These are phyloP conservation scores for Cryptococcus neoformans DNA, from an alignment of 1,284 basidiomycete species.

Conservation along the genomic window DNA sequence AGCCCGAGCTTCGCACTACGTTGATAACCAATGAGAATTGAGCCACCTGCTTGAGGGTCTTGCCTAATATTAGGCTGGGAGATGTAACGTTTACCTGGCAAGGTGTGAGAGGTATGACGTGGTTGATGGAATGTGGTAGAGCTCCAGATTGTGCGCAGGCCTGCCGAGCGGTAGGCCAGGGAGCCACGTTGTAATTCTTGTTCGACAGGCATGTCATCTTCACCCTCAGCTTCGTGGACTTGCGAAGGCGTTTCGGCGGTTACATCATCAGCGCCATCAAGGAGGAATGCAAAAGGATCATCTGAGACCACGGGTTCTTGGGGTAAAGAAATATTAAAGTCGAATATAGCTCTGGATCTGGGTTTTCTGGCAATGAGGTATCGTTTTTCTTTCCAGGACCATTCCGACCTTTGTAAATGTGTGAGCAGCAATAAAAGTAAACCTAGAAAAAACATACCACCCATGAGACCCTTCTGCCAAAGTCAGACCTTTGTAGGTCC, in stretches of 20 bases:
- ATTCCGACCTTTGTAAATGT: conserved; percentile 15
- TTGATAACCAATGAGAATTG: conserved; percentile 42
- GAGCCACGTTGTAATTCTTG: no score
- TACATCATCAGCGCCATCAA: neutral
- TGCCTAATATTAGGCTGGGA: conserved; percentile 1
- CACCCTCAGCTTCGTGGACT: neutral
- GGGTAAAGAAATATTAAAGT: conserved; percentile 25
- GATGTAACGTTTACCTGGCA: neutral
- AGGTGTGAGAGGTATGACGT: neutral
- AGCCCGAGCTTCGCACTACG: conserved; percentile 26
- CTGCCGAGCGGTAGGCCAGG: no score
- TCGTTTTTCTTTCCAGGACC: conserved; percentile 41
- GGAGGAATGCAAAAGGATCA: conserved; percentile 5
- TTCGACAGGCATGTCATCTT: neutral
- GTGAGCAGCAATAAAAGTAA: no score
- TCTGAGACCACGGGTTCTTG: conserved; percentile 3
- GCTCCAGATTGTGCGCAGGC: no score
- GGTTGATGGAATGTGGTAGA: neutral
- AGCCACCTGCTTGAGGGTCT: conserved; percentile 12
- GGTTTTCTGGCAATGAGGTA: conserved; percentile 35
- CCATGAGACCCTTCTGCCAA: conserved; percentile 21
- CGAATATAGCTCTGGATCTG: conserved; percentile 30
- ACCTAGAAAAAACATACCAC: conserved; percentile 19
- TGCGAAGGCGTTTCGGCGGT: neutral
- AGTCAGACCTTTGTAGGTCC: conserved; percentile 14